Evolutionary conservation across 1,284 basidiomycete species (phyloP).

Genomic region (Cystobasidium pallidum): DNA sequence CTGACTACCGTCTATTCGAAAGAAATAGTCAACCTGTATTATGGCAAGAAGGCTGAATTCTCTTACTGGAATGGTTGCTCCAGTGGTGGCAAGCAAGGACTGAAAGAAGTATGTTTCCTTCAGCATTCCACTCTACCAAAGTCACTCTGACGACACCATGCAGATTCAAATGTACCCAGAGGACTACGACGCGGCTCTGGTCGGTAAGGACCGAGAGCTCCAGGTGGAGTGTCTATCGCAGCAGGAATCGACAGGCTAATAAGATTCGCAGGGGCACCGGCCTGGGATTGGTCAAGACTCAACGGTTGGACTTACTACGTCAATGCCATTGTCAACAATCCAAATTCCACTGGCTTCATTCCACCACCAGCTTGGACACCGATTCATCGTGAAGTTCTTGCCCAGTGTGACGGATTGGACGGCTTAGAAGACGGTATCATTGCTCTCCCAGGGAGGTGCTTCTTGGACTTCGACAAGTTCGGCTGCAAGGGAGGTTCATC

Average conservation of each 20-base stretch:
- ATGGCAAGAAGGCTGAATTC: conserved; percentile 39
- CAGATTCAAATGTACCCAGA: conserved; percentile 48
- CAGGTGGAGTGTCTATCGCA: background rate
- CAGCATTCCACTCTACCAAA: conserved; percentile 43
- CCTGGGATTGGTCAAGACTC: conserved; percentile 41
- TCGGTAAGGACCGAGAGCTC: background rate
- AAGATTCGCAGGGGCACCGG: background rate
- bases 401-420: conserved; percentile 54
- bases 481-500: conserved; percentile 33
- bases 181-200: conserved; percentile 38
- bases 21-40: conserved; percentile 48
- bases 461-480: conserved; percentile 47
- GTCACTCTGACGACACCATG: conserved; percentile 50
- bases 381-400: conserved; percentile 48
- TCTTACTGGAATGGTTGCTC: conserved; percentile 51
- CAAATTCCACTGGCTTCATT: conserved; percentile 44
- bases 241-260: background rate
- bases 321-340: conserved; percentile 48
- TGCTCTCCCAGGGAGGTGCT: conserved; percentile 47
- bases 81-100: conserved; percentile 51
- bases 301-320: conserved; percentile 44
- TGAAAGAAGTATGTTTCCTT: conserved; percentile 33
- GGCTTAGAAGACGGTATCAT: conserved; percentile 53
- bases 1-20: conserved; percentile 50
- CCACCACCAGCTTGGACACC: conserved; percentile 41